Evolutionary conservation across 192 early-diverging fungal species (phyloP).

Genomic region (Spizellomyces sp.): DNA sequence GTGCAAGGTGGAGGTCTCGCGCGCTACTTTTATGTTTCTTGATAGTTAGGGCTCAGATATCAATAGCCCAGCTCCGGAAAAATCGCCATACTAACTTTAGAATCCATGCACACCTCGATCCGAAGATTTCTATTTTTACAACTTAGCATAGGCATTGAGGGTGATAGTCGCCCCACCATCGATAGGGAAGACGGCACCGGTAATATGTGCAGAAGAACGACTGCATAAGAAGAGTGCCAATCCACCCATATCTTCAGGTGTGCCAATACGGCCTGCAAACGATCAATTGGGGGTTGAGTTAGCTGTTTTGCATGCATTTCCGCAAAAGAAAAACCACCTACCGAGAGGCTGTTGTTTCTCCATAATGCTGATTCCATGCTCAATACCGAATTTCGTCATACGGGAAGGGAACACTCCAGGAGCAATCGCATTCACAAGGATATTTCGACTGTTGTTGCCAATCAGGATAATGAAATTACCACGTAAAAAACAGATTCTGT

Average conservation of each 20-base stretch:
- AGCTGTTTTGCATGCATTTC: slow-evolving; percentile 13
- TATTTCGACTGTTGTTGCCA: slow-evolving; percentile 7
- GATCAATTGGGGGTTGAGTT: slow-evolving; percentile 8
- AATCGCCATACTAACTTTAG: too few relatives aligned
- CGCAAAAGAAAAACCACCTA: slow-evolving; percentile 11
- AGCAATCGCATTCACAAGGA: slow-evolving; percentile 54
- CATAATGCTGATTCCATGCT: slow-evolving; percentile 26
- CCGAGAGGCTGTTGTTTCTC: slow-evolving; percentile 28
- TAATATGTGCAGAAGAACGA: slow-evolving; percentile 77
- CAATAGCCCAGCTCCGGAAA: too few relatives aligned
- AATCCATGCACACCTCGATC: too few relatives aligned
- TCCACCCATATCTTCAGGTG: slow-evolving; percentile 84
- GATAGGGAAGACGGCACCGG: slow-evolving; percentile 78
- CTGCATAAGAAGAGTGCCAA: slow-evolving; percentile 77
- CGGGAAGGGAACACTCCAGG: slow-evolving; percentile 53
- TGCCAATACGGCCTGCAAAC: slow-evolving; percentile 79
- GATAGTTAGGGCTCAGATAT: too few relatives aligned
- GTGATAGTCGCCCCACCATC: slow-evolving; percentile 72
- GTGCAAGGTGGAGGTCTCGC: too few relatives aligned
- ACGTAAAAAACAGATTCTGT: background rate
- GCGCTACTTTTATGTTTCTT: too few relatives aligned
- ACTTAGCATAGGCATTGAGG: slow-evolving; percentile 17
- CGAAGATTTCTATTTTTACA: slow-evolving; percentile 7
- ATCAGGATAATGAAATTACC: background rate
- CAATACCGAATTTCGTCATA: slow-evolving; percentile 52